phyloP scores from a whole-genome alignment of 2,329 filamentous ascomycete species.

The Aspergillus flavus region DNA sequence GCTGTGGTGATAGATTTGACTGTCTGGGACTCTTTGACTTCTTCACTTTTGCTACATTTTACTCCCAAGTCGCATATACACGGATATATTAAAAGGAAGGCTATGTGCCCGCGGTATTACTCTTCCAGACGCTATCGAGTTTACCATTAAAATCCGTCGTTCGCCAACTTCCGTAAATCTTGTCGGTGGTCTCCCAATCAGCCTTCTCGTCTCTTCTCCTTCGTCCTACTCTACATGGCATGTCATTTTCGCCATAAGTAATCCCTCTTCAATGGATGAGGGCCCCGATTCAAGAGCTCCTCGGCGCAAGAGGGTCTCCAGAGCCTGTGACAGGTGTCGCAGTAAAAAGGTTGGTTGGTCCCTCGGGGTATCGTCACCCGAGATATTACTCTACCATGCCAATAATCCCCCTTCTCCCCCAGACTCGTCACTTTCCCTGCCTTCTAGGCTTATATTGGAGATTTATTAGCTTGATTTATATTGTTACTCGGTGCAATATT shows the following conservation, averaged over 20 bases:
- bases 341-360: constrained; percentile 41
- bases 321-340: constrained; percentile 50
- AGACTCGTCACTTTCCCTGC: not conserved
- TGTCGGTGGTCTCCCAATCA: not conserved
- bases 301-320: constrained; percentile 49
- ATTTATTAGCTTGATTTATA: not conserved
- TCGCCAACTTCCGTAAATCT: constrained; percentile 6
- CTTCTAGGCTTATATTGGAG: not conserved
- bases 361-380: not conserved
- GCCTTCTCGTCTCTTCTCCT: constrained; percentile 1
- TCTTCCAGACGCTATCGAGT: not conserved
- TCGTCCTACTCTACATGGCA: constrained; percentile 27
- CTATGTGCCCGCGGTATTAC: not conserved
- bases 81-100: not conserved
- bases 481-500: not conserved
- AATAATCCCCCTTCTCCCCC: not conserved
- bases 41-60: not conserved
- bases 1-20: constrained; percentile 8
- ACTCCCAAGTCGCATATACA: not conserved
- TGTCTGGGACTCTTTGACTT: not conserved
- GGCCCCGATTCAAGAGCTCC: constrained; percentile 39
- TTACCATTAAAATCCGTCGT: not conserved
- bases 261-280: constrained; percentile 41
- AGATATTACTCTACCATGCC: constrained; percentile 2
- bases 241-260: constrained; percentile 23